Evolutionary conservation across 2,329 filamentous ascomycete species (phyloP).

Genomic region (Colletotrichum karsti): DNA sequence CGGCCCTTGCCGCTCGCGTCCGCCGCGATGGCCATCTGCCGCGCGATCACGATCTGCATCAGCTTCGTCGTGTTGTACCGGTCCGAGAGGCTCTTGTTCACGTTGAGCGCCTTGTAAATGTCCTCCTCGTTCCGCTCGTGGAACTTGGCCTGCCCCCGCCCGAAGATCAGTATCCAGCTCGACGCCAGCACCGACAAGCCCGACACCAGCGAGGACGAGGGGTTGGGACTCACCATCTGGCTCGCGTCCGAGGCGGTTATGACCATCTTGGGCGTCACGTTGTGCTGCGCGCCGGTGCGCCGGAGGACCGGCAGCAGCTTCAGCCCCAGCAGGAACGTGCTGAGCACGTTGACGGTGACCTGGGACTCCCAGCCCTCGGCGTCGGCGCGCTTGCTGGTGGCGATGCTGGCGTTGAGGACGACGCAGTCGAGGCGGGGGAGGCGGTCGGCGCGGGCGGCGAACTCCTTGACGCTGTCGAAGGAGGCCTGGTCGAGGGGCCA

Average conservation of each 20-base stretch:
- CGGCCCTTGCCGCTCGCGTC: slow-evolving; percentile 39
- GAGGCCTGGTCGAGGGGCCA: slow-evolving; percentile 52
- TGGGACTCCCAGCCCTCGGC: slow-evolving; percentile 51
- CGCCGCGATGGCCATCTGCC: slow-evolving; percentile 43
- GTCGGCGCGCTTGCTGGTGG: slow-evolving; percentile 7
- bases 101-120: slow-evolving; percentile 44
- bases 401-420: slow-evolving; percentile 46
- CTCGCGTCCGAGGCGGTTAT: slow-evolving; percentile 49
- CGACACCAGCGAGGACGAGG: background rate
- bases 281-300: slow-evolving; percentile 41
- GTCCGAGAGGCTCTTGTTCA: slow-evolving; percentile 36
- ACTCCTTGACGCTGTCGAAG: slow-evolving; percentile 38
- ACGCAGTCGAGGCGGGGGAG: slow-evolving; percentile 47
- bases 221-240: slow-evolving; percentile 32
- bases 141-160: slow-evolving; percentile 39
- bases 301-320: slow-evolving; percentile 51
- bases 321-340: slow-evolving; percentile 53
- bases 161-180: background rate
- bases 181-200: background rate
- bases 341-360: slow-evolving; percentile 56
- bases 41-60: slow-evolving; percentile 39
- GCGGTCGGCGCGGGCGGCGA: slow-evolving; percentile 39
- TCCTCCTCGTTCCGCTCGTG: slow-evolving; percentile 37
- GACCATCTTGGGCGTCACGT: slow-evolving; percentile 43
- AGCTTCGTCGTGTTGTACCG: slow-evolving; percentile 47